Base-by-base conservation (phyloP, 2,329 filamentous ascomycete genomes). In the Pseudogymnoascus sp. region DNA sequence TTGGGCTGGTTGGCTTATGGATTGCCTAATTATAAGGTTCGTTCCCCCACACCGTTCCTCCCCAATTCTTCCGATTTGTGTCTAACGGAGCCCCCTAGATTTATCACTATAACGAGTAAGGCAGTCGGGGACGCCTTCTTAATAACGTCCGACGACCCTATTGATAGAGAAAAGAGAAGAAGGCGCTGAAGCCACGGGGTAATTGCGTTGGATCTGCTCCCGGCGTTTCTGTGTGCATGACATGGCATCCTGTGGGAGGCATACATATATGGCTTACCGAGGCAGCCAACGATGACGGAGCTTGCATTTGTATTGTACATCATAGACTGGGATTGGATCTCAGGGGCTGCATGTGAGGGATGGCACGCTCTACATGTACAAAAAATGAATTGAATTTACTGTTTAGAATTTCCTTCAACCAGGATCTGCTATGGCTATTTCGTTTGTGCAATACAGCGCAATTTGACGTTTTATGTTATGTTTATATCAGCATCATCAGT, bases 21-120 rank as follows among this genome's bases (percentile, higher is more conserved):
- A n/a, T 79, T 98, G 73, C 95, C 95, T 45, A 96, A 98, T 79
- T 99, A 99, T 79, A 93, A 93, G 82, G 95, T 97, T 78, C 75
- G 85, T 78, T 37, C 60, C 48, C 41, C 16, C 28, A 21, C 19
- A 6, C 37, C 16, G 25, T 16, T 10, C 6, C 37, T 28, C 57
- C 36, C 7, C 43, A n/a, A 60, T 61, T 28, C 31, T 21, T 19
- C 43, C 10, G 6, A 51, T 21, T 37, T 41, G 36, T 48, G 4
- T 16, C 45, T n/a, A 61, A 34, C 16, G 10, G 34, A 51, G 11
- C n/a, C 19, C 6, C 66, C 11, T 68, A 95, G 90, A 88, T 95
- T 67, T 96, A 92, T 76, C 90, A 96, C 77, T 93, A 92, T 80
- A 93, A 96, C 75, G 90, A 96, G 79, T 93, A 83, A 81, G 37